Percentiles rank a stretch among this genome's conserved stretches.
Conservation (phyloP, 2,329 filamentous ascomycete species). For the Monilinia vaccinii-corymbosi region DNA sequence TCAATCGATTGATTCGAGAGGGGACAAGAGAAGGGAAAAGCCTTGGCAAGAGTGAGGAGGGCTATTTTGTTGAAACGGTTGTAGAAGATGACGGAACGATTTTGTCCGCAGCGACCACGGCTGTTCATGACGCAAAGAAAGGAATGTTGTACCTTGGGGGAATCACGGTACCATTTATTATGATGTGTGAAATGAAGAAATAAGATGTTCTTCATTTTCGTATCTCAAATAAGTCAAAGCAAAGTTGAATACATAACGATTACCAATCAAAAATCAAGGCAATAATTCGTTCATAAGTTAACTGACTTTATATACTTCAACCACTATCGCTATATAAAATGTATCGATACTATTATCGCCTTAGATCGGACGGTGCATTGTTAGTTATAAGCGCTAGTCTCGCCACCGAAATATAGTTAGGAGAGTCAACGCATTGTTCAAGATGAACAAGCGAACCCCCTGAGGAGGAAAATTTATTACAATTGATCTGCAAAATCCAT, state of each 20-base stretch:
- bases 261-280: no score
- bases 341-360: neutral
- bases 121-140: conserved; percentile 1
- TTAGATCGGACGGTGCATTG: neutral
- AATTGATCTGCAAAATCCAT: neutral
- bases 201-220: neutral
- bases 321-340: no score
- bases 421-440: neutral
- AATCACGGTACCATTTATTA: neutral
- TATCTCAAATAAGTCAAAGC: neutral
- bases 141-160: conserved; percentile 5
- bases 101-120: neutral
- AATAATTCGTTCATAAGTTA: no score
- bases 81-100: conserved; percentile 4
- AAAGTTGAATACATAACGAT: neutral
- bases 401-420: neutral
- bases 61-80: conserved; percentile 1
- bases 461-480: neutral
- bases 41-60: neutral
- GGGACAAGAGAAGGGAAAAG: neutral
- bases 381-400: neutral
- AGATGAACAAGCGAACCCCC: neutral
- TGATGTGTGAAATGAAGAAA: neutral
- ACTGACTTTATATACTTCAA: no score
- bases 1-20: neutral